These are phyloP conservation scores for Aspergillus mulundensis DNA, from an alignment of 495 filamentous ascomycete genomes.

Conservation along the genomic window DNA sequence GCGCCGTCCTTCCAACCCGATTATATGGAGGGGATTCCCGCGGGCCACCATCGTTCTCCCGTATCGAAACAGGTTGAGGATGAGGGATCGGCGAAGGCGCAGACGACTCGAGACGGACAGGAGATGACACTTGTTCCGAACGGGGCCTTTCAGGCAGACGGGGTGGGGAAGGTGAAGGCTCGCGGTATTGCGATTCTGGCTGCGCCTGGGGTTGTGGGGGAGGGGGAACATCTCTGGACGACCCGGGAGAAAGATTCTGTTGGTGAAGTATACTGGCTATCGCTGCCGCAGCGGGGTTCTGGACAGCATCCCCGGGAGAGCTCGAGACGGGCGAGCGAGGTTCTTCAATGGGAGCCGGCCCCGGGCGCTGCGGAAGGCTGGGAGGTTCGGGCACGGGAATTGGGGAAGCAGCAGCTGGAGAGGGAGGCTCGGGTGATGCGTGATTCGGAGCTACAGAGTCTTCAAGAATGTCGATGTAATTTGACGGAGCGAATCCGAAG, in stretches of 20 bases:
- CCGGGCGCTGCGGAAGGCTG: constrained; percentile 37
- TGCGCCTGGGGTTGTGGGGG: constrained; percentile 40
- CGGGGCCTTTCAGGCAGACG: constrained; percentile 65
- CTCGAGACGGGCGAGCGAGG: constrained; percentile 19
- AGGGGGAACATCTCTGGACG: constrained; percentile 32
- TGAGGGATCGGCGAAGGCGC: constrained; percentile 29
- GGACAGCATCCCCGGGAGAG: constrained; percentile 35
- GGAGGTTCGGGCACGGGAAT: constrained; percentile 22
- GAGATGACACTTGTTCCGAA: constrained; percentile 52
- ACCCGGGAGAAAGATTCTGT: constrained; percentile 36
- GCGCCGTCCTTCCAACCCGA: constrained; percentile 41
- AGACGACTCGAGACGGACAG: constrained; percentile 48
- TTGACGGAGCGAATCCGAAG: constrained; percentile 94
- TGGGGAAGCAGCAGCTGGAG: constrained; percentile 24
- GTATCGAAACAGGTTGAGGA: constrained; percentile 18
- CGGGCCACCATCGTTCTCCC: constrained; percentile 35
- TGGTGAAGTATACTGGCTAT: constrained; percentile 68
- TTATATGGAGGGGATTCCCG: constrained; percentile 58
- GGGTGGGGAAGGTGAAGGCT: constrained; percentile 56
- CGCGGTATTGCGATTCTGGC: constrained; percentile 46
- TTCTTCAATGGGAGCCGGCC: constrained; percentile 21
- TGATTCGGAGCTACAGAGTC: constrained; percentile 15
- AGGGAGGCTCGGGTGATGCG: constrained; percentile 25
- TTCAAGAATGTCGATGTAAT: constrained; percentile 78
- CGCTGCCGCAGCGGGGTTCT: constrained; percentile 67